These are phyloP conservation scores for Mucor ambiguus DNA, from an alignment of 371 early-diverging fungal genomes.

Conservation along the genomic window DNA sequence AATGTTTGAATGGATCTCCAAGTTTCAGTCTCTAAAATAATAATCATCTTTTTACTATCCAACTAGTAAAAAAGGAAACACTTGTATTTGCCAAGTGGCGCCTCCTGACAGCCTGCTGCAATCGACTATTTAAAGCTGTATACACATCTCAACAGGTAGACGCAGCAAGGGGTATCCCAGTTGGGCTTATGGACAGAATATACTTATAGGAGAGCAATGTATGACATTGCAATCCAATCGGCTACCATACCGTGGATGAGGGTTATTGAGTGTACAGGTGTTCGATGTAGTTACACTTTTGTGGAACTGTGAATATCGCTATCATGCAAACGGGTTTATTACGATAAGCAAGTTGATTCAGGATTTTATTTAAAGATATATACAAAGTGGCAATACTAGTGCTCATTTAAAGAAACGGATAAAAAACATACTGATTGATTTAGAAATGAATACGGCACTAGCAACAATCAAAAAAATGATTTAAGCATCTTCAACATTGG, in stretches of 20 bases:
- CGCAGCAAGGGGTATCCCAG: neutral
- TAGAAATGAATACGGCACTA: neutral
- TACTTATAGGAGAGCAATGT: neutral
- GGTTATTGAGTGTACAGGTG: neutral
- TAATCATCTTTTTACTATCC: neutral
- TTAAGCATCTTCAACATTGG: neutral
- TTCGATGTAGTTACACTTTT: neutral
- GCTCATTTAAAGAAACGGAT: neutral
- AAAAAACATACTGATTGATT: too few relatives aligned
- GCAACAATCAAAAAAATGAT: neutral
- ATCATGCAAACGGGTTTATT: neutral
- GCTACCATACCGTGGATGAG: neutral
- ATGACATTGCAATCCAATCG: neutral
- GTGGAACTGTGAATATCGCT: neutral
- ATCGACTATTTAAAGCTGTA: slow-evolving; percentile 2
- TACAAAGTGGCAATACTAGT: neutral
- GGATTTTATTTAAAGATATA: neutral
- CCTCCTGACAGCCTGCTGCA: neutral
- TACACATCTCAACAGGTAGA: neutral
- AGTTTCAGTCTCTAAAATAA: neutral
- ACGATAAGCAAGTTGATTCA: neutral
- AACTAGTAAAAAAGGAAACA: neutral
- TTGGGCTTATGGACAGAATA: neutral
- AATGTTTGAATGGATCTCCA: neutral
- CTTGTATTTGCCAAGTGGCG: neutral